phyloP scores from a whole-genome alignment of 352 stramenopile species.

The Pythium insidiosum region DNA sequence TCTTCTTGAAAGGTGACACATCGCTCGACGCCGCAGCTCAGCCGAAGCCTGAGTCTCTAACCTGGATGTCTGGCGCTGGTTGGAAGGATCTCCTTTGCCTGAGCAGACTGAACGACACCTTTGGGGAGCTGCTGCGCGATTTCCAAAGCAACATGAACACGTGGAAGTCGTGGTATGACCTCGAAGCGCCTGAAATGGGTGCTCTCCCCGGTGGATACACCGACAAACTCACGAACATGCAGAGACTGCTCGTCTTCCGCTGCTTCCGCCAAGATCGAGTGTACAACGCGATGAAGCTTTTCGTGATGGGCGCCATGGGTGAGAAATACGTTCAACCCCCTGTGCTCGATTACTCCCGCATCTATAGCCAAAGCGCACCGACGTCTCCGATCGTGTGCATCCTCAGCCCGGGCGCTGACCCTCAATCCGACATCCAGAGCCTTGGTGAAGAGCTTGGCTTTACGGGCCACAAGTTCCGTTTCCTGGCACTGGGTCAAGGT shows the following conservation, averaged over 20 bases:
- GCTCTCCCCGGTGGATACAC: slow-evolving; percentile 78
- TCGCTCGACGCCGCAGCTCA: slow-evolving; percentile 76
- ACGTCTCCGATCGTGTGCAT: slow-evolving; percentile 93
- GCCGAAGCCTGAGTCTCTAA: slow-evolving; percentile 55
- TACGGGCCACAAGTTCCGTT: slow-evolving; percentile 88
- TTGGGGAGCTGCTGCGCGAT: slow-evolving; percentile 39
- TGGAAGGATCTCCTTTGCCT: slow-evolving; percentile 93
- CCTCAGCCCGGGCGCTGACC: slow-evolving; percentile 89
- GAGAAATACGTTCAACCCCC: slow-evolving; percentile 94
- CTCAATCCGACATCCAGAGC: slow-evolving; percentile 91
- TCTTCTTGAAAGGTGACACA: slow-evolving; percentile 95
- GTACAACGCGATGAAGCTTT: slow-evolving; percentile 95
- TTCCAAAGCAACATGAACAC: slow-evolving; percentile 36
- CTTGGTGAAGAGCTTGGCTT: slow-evolving; percentile 90
- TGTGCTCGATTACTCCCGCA: slow-evolving; percentile 90
- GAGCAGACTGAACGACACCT: slow-evolving; percentile 58
- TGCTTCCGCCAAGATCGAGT: slow-evolving; percentile 94
- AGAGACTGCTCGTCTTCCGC: slow-evolving; percentile 89
- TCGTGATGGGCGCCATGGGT: slow-evolving; percentile 88
- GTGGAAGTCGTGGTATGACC: slow-evolving; percentile 93
- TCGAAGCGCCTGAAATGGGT: slow-evolving; percentile 85
- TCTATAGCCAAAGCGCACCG: slow-evolving; percentile 87
- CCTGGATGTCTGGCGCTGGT: slow-evolving; percentile 82
- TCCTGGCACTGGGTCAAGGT: slow-evolving; percentile 91
- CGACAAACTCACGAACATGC: slow-evolving; percentile 71